phyloP scores from a whole-genome alignment of 2,329 filamentous ascomycete genomes.

The Sporothrix schenckii region DNA sequence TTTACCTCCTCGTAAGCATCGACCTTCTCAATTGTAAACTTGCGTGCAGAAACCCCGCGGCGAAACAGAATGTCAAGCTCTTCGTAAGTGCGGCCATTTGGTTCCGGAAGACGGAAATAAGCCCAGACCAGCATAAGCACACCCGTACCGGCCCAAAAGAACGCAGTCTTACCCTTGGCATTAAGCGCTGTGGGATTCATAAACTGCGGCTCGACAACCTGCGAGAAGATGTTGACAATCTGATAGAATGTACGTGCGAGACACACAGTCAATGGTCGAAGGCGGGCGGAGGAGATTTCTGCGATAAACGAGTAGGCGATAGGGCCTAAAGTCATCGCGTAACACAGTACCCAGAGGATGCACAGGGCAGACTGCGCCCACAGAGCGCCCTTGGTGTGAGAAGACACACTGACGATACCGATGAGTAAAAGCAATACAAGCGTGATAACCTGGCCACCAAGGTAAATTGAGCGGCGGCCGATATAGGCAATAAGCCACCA shows the following conservation, averaged over 20 bases:
- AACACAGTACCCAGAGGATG: conserved; percentile 36
- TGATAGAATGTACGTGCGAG: conserved; percentile 42
- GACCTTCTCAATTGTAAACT: conserved; percentile 30
- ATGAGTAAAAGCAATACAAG: conserved; percentile 33
- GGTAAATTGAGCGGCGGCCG: conserved; percentile 35
- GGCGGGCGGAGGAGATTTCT: conserved; percentile 43
- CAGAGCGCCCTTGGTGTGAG: conserved; percentile 18
- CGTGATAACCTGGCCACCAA: conserved; percentile 33
- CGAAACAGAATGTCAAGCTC: conserved; percentile 62
- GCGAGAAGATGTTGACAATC: conserved; percentile 38
- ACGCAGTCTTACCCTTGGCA: conserved; percentile 53
- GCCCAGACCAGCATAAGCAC: conserved; percentile 54
- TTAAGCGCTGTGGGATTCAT: conserved; percentile 50
- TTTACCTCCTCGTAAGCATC: neutral
- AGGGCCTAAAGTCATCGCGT: conserved; percentile 46
- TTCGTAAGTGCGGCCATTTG: conserved; percentile 52
- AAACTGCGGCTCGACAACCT: conserved; percentile 41
- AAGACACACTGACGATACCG: conserved; percentile 36
- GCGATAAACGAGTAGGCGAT: conserved; percentile 44
- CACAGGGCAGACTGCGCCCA: conserved; percentile 30
- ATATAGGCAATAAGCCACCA: conserved; percentile 34
- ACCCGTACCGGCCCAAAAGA: conserved; percentile 53
- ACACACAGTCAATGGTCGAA: conserved; percentile 44
- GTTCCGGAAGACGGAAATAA: conserved; percentile 57
- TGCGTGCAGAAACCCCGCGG: conserved; percentile 46